Evolutionary conservation across 179 eudicot genomes (phyloP), one percentile per base, ranked within the genome.

Genomic region (Sideroxylon spinosum): DNA sequence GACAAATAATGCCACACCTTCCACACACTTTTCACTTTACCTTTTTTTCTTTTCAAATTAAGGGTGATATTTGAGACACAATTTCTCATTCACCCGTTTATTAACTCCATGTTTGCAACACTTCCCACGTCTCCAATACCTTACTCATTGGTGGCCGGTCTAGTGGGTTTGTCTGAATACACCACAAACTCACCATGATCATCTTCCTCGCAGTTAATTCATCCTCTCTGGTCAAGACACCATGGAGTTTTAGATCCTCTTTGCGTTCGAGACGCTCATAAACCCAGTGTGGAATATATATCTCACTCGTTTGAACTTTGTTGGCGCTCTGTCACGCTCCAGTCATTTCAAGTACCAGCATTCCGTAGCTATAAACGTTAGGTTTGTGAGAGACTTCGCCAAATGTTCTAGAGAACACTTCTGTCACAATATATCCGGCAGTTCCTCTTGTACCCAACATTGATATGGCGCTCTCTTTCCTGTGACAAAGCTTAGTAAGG

Each of bases 391-490:
- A 84, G 10, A 82, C 85, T 3, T 80, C 76, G 0, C 80, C 82
- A 62, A 83, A 80, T 28, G 67, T 83, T 59, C 78, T 83, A 1
- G 73, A 75, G 37, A 83, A 86, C 25, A 78, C 82, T 70, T 87
- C 88, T 0, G 90, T 85, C 63, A 84, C 88, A 44, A 86, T 82
- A 73, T 75, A 86, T 25, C 87, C 86, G 3, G 65, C 68, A 10
- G 79, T 82, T 55, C 87, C 87, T 67, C 87, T 82, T 1, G 82
- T 78, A 74, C 50, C 79, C 9, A 84, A 49, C 87, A 81, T 76
- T 17, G 81, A 76, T 61, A 79, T 22, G 7, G 73, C 44, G 17
- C 82, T 84, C 8, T 78, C 75, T 44, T 71, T 80, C 68, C 63
- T 63, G 8, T 62, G 71, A 68, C 67, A 80, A 16, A 23, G 52